Conservation (phyloP, 768 basidiomycete genomes). For the Amanita jacksonii region DNA sequence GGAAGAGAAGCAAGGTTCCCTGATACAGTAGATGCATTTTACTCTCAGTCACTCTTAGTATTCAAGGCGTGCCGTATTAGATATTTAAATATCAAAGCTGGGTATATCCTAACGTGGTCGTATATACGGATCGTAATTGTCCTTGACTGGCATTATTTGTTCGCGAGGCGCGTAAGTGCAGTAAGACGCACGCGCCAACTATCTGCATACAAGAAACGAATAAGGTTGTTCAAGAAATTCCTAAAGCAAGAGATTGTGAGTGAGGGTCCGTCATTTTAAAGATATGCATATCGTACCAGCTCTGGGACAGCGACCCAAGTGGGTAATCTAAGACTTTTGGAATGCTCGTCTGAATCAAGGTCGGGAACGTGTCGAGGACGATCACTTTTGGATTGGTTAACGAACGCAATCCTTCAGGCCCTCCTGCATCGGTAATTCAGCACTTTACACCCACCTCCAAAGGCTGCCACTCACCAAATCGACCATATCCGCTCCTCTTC, state of each 20-base stretch:
- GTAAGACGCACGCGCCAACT: conserved; percentile 39
- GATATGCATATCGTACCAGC: no score
- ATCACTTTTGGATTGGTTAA: conserved; percentile 87
- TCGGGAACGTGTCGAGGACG: conserved; percentile 79
- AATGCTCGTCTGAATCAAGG: conserved; percentile 73
- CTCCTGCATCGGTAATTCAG: conserved; percentile 40
- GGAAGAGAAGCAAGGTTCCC: conserved; percentile 52
- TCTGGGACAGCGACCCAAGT: conserved; percentile 56
- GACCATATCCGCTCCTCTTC: conserved; percentile 87
- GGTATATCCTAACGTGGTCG: no score
- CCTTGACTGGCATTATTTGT: conserved; percentile 23
- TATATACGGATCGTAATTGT: no score
- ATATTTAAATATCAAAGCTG: conserved; percentile 3
- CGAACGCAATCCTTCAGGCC: conserved; percentile 85
- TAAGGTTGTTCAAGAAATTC: conserved; percentile 41
- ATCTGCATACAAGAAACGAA: conserved; percentile 43
- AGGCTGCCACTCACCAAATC: conserved; percentile 56
- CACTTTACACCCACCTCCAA: no score
- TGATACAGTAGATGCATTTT: no score
- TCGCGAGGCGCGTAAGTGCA: conserved; percentile 30
- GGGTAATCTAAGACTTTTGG: conserved; percentile 85
- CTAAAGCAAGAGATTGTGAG: conserved; percentile 22
- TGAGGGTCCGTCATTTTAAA: no score
- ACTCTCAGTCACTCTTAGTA: no score
- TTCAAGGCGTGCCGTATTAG: background rate